phyloP scores from a whole-genome alignment of 176 grass and related monocot species.

The Lolium rigidum region DNA sequence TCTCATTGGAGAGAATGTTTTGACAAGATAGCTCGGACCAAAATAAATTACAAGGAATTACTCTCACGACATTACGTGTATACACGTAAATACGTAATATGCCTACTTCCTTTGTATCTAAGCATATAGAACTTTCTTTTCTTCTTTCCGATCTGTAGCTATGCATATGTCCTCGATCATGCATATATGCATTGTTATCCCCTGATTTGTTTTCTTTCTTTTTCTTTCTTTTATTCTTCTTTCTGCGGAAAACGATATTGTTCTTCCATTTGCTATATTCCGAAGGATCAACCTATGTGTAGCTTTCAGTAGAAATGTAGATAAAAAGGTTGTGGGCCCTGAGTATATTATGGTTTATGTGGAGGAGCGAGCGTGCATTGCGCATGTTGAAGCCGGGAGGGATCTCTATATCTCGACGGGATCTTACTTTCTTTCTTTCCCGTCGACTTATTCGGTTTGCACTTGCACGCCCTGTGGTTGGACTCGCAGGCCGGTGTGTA shows the following conservation, averaged over 20 bases:
- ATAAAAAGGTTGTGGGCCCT: constrained; percentile 30
- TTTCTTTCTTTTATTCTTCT: neutral
- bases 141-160: neutral
- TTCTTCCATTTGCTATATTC: neutral
- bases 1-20: no score
- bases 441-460: constrained; percentile 32
- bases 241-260: constrained; percentile 7
- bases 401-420: constrained; percentile 25
- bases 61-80: no score
- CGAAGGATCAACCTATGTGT: neutral
- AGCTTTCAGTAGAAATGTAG: constrained; percentile 30
- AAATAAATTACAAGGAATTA: no score
- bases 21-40: no score
- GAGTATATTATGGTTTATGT: constrained; percentile 16
- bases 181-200: constrained; percentile 33
- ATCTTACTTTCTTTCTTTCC: constrained; percentile 28
- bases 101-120: neutral
- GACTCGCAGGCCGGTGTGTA: constrained; percentile 11
- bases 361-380: constrained; percentile 25
- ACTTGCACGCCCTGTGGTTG: constrained; percentile 35
- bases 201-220: neutral
- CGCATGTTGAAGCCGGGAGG: constrained; percentile 1
- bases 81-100: no score
- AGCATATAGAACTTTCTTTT: constrained; percentile 2
- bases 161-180: constrained; percentile 6